Percentiles rank a stretch among this genome's conserved stretches.
phyloP scores from a whole-genome alignment of 139 green algal species.

The Auxenochlorella pyrenoidosa region DNA sequence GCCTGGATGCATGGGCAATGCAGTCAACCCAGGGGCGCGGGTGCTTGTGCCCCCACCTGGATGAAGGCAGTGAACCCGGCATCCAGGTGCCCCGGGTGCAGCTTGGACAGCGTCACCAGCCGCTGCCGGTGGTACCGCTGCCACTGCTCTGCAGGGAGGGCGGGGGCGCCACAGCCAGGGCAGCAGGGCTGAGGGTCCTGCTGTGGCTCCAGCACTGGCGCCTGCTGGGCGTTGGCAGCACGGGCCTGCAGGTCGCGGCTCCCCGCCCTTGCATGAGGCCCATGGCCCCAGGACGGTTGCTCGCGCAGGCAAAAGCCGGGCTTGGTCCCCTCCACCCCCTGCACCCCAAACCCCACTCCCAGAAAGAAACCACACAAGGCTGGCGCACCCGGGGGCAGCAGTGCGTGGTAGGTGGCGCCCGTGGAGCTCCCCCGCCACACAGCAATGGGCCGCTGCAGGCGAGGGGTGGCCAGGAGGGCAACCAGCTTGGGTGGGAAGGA shows the following conservation, averaged over 20 bases:
- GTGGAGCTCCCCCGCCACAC: neutral
- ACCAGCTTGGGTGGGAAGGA: no score
- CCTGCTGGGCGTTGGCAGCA: neutral
- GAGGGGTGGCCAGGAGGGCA: neutral
- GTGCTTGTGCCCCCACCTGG: no score
- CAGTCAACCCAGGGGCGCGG: no score
- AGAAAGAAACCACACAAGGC: no score
- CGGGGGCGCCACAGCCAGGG: no score
- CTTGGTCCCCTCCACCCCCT: no score
- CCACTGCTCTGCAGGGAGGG: neutral
- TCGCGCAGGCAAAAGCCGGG: no score
- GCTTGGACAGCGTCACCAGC: neutral
- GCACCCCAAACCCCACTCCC: no score
- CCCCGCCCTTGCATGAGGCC: neutral
- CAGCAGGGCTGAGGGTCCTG: no score
- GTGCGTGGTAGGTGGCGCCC: neutral
- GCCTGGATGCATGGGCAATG: no score
- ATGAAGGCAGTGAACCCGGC: neutral
- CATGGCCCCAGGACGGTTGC: no score
- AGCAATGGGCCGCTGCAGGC: neutral
- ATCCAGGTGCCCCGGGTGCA: neutral
- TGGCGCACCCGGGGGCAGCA: neutral
- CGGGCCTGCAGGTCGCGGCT: neutral
- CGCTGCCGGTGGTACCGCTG: conserved; percentile 7
- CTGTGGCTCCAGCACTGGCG: no score